Conservation (phyloP, 1,284 basidiomycete genomes). For the Gomphus sp. region DNA sequence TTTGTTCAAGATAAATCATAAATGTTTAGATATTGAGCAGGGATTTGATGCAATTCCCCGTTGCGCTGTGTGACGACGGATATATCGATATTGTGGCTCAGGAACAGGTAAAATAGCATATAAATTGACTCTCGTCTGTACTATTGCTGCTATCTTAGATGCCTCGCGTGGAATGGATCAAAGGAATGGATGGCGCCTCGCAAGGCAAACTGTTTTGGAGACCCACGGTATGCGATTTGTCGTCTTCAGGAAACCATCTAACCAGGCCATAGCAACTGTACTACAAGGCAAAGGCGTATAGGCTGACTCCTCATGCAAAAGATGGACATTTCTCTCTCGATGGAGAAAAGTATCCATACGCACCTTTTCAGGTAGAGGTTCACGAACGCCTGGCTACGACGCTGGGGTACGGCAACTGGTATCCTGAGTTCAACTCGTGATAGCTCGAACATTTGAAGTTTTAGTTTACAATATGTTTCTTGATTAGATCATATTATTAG, state of each 20-base stretch:
- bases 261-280: conserved; percentile 58
- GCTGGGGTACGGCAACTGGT: conserved; percentile 62
- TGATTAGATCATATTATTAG: neutral
- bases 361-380: conserved; percentile 79
- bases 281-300: conserved; percentile 70
- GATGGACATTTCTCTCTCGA: conserved; percentile 61
- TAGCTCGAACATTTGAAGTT: neutral
- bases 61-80: conserved; percentile 72
- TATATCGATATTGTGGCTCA: conserved; percentile 73
- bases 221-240: conserved; percentile 37
- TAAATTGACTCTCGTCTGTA: neutral
- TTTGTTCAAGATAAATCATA: neutral
- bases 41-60: conserved; percentile 83
- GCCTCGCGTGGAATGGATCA: conserved; percentile 47
- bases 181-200: conserved; percentile 57
- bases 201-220: conserved; percentile 64
- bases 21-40: conserved; percentile 21
- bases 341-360: conserved; percentile 77
- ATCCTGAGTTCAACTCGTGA: conserved; percentile 38
- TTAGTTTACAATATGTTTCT: neutral
- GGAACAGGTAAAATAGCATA: conserved; percentile 37
- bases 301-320: conserved; percentile 52
- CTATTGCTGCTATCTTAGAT: conserved; percentile 26
- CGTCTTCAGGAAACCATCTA: neutral
- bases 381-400: conserved; percentile 62